These are phyloP conservation scores for Venturia carpophila DNA, from an alignment of 2,329 filamentous ascomycete species.

Conservation along the genomic window DNA sequence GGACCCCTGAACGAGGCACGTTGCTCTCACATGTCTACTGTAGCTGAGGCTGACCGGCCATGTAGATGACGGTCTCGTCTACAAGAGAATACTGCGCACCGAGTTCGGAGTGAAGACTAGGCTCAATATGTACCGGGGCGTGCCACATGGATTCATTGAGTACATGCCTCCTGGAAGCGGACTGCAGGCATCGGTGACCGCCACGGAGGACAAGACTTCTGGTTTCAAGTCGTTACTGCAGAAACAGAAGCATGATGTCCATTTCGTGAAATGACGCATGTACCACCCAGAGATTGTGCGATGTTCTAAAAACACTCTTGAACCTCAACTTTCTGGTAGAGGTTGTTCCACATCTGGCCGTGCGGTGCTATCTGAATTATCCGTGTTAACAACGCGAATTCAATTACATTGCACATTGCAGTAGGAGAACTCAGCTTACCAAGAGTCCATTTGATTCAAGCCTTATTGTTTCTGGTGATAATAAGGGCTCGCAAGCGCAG, in stretches of 20 bases:
- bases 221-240: not conserved
- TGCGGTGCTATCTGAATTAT: no score
- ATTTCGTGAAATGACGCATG: no score
- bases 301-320: no score
- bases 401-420: no score
- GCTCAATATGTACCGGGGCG: constrained; percentile 19
- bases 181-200: not conserved
- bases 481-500: not conserved
- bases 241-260: not conserved
- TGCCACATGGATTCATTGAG: constrained; percentile 20
- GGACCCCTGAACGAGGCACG: constrained; percentile 18
- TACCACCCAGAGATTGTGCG: no score
- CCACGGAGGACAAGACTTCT: not conserved
- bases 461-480: not conserved
- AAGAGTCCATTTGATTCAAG: no score
- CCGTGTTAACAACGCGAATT: no score
- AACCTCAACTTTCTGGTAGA: no score
- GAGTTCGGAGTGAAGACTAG: constrained; percentile 20
- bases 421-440: no score
- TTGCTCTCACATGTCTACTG: not conserved
- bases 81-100: constrained; percentile 17
- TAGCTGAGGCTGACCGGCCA: not conserved
- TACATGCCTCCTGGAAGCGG: not conserved
- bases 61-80: constrained; percentile 19
- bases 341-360: no score